Base-by-base conservation (phyloP, 768 basidiomycete genomes). In the Phlebiopsis flavidoalba region DNA sequence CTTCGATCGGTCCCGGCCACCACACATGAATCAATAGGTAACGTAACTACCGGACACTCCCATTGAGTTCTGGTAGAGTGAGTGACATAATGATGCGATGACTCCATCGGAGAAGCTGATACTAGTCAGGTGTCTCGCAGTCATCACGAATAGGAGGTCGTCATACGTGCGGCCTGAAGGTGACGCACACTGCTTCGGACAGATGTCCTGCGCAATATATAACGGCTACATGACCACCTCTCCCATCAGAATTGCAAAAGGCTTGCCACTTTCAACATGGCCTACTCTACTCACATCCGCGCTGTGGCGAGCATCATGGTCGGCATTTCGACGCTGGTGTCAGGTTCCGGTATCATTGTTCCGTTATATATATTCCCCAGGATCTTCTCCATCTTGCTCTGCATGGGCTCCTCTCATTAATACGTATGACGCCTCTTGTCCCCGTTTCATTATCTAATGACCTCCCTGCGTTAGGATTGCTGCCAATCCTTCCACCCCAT, bases 311-410 rank as follows among this genome's bases (percentile, higher is more conserved):
- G 10, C 19, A 19, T 11, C 22, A 12, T 21, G 8, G 36, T 37
- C 2, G 8, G 37, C 1, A 15, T 31, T 12, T 5, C 22, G 21
- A n/a, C 63, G 4, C 68, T 67, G 1, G 59, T 67, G 11, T 50
- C 68, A 1, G 61, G 68, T 17, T 69, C 69, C 6, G 72, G 68
- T 26, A 62, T 70, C 43, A 65, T 75, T 19, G 69, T 74, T 17
- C 74, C 73, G 40, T 61, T 74, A 2, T 75, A 75, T 63, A 68
- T 73, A 54, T 72, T 68, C 40, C n/a, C 74, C 73, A 3, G 67
- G 61, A 1, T 59, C 62, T 15, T 26, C 60, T 1, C 36, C 64
- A 17, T 54, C 60, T 33, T 73, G 73, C 53, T 56, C 64, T 15
- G 60, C 31, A 11, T 75, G 73, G 73, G 24, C 64, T 4, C 64